Base-by-base conservation (phyloP, 1,284 basidiomycete species). In the Ustilago loliicola region DNA sequence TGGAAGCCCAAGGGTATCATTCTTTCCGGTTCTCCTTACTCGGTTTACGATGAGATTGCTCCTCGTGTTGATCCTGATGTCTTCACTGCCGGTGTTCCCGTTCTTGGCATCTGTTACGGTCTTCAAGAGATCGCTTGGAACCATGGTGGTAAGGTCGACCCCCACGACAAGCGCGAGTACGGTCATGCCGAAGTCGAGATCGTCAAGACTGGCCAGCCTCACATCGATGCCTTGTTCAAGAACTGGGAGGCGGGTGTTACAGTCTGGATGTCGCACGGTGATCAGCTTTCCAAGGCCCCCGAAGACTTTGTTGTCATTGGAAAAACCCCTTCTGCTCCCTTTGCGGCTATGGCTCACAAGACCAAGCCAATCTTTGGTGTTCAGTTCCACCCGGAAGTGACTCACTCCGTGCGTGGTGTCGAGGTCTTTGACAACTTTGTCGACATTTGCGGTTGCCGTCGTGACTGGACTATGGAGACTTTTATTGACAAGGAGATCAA, bases 201-300 rank as follows among this genome's bases (percentile, higher is more conserved):
- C 54, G 89, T 90, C 72, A 92, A 92, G 86, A 90, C 92, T 54
- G 92, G 91, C 25, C 88, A 88, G 23, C 89, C 87, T 8, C 82
- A 85, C 62, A 83, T 89, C 80, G 85, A 98, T 85, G 90, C 91
- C 6, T 88, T 99, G 64, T 98, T 99, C 81, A 90, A 93, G 71
- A 92, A 92, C 17, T 89, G 98, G 25, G 92, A 93, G 13, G 90
- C 92, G 29, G 91, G 93, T 78, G 91, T 81, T 19, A 66, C 96
- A 93, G 96, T 98, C 42, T 99, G 97, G 97, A 99, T 99, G 97
- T 98, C 95, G 38, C 97, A 99, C 87, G 96, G 96, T 23, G 97
- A 99, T 87, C 95, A 98, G 83, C 90, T 99, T 55, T 92, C 91
- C 38, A 90, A 90, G 65, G 89, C 93, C 9, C 97, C 97, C 23